Base-by-base conservation (phyloP, 768 basidiomycete species). In the Psilocybe tampanensis region DNA sequence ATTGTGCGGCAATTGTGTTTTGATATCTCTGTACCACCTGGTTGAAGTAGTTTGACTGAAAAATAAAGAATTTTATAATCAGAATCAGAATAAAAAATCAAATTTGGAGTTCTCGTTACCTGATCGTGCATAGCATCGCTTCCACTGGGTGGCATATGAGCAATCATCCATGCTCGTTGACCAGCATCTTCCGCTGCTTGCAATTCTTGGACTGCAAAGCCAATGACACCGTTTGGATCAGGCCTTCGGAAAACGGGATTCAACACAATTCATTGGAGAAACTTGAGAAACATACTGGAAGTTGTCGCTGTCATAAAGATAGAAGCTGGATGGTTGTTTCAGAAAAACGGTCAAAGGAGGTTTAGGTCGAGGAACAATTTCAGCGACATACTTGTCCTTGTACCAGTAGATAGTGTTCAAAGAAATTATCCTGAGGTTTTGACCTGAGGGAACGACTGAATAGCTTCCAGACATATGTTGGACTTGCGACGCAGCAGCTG, bases 361-460 rank as follows among this genome's bases (percentile, higher is more conserved):
- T 2, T 4, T 2, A 1, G 32, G 18, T 21, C 12, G 24, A 33
- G 26, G n/a, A n/a, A n/a, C n/a, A n/a, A n/a, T n/a, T 18, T 44
- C 26, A 8, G 45, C 18, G 7, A 55, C 74, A 58, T 60, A 83
- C 84, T 84, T 85, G 63, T 73, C 72, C 60, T 80, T 83, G 64
- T 86, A 86, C 83, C 84, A 85, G 58, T 82, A 86, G 7, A 81
- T 76, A 8, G 82, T 81, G 58, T 86, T 87, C 56, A 87, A 58
- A 0, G 85, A 85, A 33, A 87, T 79, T 36, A 87, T 80, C 18
- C 80, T 84, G n/a, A 15, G 36, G 36, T 76, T 76, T 39, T 81
- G 84, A 0, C 78, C 82, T 22, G 80, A 74, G 17, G 75, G 76
- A 57, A 78, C 69, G 1, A 72, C 61, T 1, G 83, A 72, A 63